Evolutionary conservation across 2,329 filamentous ascomycete genomes (phyloP).

Genomic region (Colletotrichum neosansevieriae): DNA sequence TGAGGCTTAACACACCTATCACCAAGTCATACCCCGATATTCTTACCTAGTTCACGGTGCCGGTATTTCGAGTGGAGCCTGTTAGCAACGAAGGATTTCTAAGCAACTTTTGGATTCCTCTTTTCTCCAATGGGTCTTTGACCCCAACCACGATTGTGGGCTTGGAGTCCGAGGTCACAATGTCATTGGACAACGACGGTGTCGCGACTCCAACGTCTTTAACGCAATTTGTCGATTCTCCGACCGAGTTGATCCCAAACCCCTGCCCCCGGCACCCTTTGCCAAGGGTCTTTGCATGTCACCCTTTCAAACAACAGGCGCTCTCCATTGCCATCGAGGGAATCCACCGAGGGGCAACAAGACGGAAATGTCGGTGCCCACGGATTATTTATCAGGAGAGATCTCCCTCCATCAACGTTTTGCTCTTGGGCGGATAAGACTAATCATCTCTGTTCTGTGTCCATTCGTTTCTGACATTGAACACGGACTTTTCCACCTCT

Average conservation of each 20-base stretch:
- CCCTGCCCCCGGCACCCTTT: conserved; percentile 18
- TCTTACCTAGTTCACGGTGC: too few species aligned
- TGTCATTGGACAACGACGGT: conserved; percentile 14
- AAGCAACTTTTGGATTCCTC: conserved; percentile 14
- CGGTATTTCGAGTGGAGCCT: neutral
- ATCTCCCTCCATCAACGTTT: neutral
- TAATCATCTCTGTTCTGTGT: neutral
- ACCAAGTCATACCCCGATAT: too few species aligned
- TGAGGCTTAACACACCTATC: too few species aligned
- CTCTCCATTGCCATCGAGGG: conserved; percentile 1
- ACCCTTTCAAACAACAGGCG: neutral
- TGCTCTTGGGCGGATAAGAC: neutral
- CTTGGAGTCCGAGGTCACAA: neutral
- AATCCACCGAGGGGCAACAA: conserved; percentile 20
- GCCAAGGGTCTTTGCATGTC: conserved; percentile 10
- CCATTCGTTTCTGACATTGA: neutral
- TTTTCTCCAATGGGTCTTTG: conserved; percentile 8
- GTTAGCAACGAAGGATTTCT: conserved; percentile 25
- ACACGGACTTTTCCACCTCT: neutral
- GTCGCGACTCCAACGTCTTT: conserved; percentile 21
- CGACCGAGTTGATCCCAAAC: conserved; percentile 8
- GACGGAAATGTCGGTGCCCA: conserved; percentile 11
- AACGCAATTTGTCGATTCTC: conserved; percentile 17
- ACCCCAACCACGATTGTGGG: conserved; percentile 29
- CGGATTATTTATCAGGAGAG: conserved; percentile 14